Evolutionary conservation across 306 rosid species (phyloP).

Genomic region (Cyclanthera cordifolia): DNA sequence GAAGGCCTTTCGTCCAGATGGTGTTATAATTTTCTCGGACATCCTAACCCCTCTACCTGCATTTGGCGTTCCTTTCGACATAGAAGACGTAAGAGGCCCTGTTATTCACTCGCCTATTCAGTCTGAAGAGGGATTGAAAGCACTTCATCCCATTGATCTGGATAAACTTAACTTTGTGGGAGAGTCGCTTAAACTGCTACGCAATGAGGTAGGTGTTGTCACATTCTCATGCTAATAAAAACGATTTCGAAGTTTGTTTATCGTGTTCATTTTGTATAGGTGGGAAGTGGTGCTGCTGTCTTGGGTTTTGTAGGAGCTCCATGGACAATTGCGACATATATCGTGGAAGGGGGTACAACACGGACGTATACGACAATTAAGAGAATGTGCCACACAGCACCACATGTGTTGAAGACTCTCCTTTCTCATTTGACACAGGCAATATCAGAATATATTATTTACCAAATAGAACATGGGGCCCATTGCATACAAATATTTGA

Average conservation of each 20-base stretch:
- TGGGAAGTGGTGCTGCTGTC: slow-evolving; percentile 70
- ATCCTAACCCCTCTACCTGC: slow-evolving; percentile 97
- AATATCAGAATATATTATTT: slow-evolving; percentile 69
- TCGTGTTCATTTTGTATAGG: slow-evolving; percentile 33
- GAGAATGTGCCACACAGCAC: slow-evolving; percentile 93
- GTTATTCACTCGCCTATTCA: slow-evolving; percentile 79
- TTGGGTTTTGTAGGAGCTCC: slow-evolving; percentile 99
- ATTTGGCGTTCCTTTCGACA: slow-evolving; percentile 81
- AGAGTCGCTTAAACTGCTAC: slow-evolving; percentile 67
- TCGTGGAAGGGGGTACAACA: slow-evolving; percentile 93
- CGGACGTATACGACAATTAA: slow-evolving; percentile 77
- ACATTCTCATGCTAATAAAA: slow-evolving; percentile 5
- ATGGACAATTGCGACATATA: slow-evolving; percentile 93
- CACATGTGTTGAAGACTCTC: slow-evolving; percentile 65
- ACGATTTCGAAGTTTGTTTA: background rate
- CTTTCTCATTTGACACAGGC: slow-evolving; percentile 82
- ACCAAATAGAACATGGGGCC: slow-evolving; percentile 88
- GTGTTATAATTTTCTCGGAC: slow-evolving; percentile 92
- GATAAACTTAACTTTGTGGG: slow-evolving; percentile 71
- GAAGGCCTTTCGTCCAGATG: slow-evolving; percentile 92
- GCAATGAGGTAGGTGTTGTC: slow-evolving; percentile 45
- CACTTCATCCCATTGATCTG: slow-evolving; percentile 71
- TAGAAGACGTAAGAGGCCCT: slow-evolving; percentile 87
- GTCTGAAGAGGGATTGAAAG: slow-evolving; percentile 65
- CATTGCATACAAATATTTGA: slow-evolving; percentile 95